phyloP scores from a whole-genome alignment of 305 asterid species.

The Euphrasia arctica region DNA sequence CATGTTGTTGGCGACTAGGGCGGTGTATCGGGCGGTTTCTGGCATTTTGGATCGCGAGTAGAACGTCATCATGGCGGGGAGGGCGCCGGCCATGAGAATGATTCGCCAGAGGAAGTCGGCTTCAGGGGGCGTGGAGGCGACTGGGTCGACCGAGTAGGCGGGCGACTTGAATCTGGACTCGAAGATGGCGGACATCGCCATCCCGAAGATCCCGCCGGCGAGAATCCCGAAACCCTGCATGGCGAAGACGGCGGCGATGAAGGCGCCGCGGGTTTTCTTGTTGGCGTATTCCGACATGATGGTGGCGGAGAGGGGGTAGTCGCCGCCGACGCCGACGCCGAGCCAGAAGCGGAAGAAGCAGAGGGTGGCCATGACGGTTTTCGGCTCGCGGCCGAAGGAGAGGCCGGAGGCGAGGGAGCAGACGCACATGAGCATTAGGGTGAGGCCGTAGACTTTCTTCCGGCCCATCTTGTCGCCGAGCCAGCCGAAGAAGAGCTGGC shows the following conservation, averaged over 20 bases:
- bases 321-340: constrained; percentile 54
- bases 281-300: constrained; percentile 58
- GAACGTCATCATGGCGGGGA: constrained; percentile 43
- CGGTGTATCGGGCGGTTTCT: constrained; percentile 55
- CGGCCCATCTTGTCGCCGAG: constrained; percentile 51
- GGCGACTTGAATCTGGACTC: constrained; percentile 32
- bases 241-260: constrained; percentile 49
- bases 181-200: constrained; percentile 32
- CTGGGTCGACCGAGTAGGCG: constrained; percentile 36
- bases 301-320: constrained; percentile 53
- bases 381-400: constrained; percentile 37
- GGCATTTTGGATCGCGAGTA: constrained; percentile 57
- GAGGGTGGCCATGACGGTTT: constrained; percentile 39
- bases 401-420: constrained; percentile 48
- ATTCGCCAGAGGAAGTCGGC: constrained; percentile 53
- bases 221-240: constrained; percentile 57
- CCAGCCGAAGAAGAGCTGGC: constrained; percentile 56
- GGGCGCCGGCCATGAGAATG: constrained; percentile 40
- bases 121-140: constrained; percentile 34
- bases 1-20: constrained; percentile 45
- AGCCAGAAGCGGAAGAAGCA: constrained; percentile 58
- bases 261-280: constrained; percentile 51
- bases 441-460: constrained; percentile 44
- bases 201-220: constrained; percentile 38
- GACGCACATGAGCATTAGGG: constrained; percentile 42